Conservation (phyloP, 2,329 filamentous ascomycete genomes). For the Epichloe hybrida region DNA sequence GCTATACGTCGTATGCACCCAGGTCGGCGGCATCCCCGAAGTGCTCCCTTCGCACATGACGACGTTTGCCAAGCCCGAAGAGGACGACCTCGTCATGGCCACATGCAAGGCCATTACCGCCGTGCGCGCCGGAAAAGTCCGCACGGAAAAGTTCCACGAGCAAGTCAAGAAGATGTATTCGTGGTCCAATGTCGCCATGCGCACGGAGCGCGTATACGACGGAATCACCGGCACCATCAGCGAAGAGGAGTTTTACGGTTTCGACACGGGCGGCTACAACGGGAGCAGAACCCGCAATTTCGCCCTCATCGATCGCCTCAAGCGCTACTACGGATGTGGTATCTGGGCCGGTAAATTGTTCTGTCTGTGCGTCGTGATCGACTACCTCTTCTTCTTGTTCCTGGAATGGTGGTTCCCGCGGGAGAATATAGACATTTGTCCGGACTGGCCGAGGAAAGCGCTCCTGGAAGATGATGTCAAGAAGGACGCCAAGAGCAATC, state of each 20-base stretch:
- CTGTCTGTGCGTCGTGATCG: conserved; percentile 84
- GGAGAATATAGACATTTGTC: conserved; percentile 74
- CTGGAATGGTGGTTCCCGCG: conserved; percentile 79
- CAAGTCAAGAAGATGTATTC: conserved; percentile 98
- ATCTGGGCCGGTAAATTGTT: conserved; percentile 98
- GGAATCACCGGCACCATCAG: conserved; percentile 78
- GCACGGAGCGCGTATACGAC: conserved; percentile 90
- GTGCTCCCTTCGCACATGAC: conserved; percentile 96
- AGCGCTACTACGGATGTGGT: conserved; percentile 93
- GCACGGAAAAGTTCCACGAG: conserved; percentile 89
- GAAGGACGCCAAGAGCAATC: conserved; percentile 17
- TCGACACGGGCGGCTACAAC: conserved; percentile 56
- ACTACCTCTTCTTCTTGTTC: conserved; percentile 81
- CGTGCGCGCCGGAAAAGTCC: conserved; percentile 71
- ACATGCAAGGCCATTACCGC: conserved; percentile 82
- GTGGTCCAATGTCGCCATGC: conserved; percentile 87
- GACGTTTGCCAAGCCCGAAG: conserved; percentile 89
- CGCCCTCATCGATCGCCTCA: conserved; percentile 84
- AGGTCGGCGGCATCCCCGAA: conserved; percentile 92
- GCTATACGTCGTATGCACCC: conserved; percentile 90
- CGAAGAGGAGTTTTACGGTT: conserved; percentile 80
- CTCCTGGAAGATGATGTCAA: conserved; percentile 19
- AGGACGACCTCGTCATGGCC: conserved; percentile 83
- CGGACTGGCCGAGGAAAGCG: conserved; percentile 78
- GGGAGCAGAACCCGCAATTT: conserved; percentile 69